Evolutionary conservation across 176 grass and related monocot species (phyloP), one percentile per base, ranked within the genome.

Genomic region (Hordeum vulgare): DNA sequence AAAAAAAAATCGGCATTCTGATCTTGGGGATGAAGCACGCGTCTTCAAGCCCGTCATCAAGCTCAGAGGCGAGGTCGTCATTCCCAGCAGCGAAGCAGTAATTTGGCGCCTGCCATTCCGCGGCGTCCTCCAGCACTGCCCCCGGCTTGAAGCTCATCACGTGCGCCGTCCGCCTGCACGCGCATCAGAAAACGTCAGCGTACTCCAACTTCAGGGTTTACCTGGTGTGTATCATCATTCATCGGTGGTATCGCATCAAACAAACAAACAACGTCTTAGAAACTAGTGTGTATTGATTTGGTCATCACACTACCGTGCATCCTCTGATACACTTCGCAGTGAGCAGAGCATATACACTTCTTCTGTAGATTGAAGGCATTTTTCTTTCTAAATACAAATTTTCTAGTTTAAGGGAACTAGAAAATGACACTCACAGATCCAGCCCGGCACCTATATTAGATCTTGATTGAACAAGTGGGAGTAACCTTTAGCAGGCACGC

Each of bases 81-180:
- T 10, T 14, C 26, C 23, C 26, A 1, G 51, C 26, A 75, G 15
- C 1, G 76, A 92, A 92, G 64, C 90, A 92, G 25, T 89, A 86
- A 4, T 66, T 61, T 0, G 87, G 87, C 1, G 87, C 80, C 44
- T 92, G 86, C 87, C 84, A 92, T n/a, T 29, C 61, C 9, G 69
- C n/a, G 8, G 75, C 34, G 14, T 89, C 86, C 51, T 92, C 71
- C 17, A 89, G 90, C 27, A 81, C 68, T 1, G 53, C 77, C 13
- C 90, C 87, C 5, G 58, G 76, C 72, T 84, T 84, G 3, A 92
- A 92, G 36, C 35, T 87, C 84, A 92, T 89, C 26, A 84, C 87
- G 6, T 87, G 25, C 4, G 58, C 7, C 15, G 9, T 75, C 76
- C 47, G 66, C 68, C 61, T 80, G 61, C 6, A 7, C 5, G 45